These are phyloP conservation scores for Rhodotorula sp. DNA, from an alignment of 1,284 basidiomycete genomes.

Conservation along the genomic window DNA sequence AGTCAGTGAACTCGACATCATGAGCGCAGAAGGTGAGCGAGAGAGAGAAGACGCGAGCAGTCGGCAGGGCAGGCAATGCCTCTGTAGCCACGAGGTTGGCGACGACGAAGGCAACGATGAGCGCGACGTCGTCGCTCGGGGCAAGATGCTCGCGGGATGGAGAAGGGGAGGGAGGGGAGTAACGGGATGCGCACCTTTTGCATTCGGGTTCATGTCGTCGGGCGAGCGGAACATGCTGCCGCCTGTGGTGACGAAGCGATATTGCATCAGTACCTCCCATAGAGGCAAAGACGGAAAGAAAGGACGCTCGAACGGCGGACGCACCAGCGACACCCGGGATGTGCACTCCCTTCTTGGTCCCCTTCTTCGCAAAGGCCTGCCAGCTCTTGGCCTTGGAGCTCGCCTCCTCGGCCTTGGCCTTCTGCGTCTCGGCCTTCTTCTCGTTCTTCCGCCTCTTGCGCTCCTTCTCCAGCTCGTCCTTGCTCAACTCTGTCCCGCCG, in stretches of 20 bases:
- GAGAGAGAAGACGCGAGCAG: conserved; percentile 21
- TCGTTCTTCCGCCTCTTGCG: conserved; percentile 73
- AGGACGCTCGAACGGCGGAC: not conserved
- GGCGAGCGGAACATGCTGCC: conserved; percentile 81
- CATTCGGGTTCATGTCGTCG: conserved; percentile 73
- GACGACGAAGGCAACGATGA: no score
- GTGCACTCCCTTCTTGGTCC: conserved; percentile 89
- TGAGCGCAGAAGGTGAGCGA: conserved; percentile 12
- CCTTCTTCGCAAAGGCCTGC: conserved; percentile 98
- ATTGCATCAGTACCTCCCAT: not conserved
- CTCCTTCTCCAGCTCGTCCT: conserved; percentile 44
- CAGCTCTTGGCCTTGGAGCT: conserved; percentile 84
- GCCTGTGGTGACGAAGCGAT: conserved; percentile 6
- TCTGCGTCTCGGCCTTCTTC: conserved; percentile 88
- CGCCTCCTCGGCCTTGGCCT: conserved; percentile 88
- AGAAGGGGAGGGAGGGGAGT: conserved; percentile 18
- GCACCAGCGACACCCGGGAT: conserved; percentile 66
- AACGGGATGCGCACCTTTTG: conserved; percentile 63
- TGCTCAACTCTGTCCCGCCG: conserved; percentile 13
- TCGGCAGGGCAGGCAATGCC: conserved; percentile 15
- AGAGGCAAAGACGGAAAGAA: not conserved
- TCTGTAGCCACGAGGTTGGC: no score
- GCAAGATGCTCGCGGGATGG: not conserved
- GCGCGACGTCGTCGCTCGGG: no score
- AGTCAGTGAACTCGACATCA: conserved; percentile 42